These are phyloP conservation scores for Zostera marina DNA, from an alignment of 116 monocot species.

Conservation along the genomic window DNA sequence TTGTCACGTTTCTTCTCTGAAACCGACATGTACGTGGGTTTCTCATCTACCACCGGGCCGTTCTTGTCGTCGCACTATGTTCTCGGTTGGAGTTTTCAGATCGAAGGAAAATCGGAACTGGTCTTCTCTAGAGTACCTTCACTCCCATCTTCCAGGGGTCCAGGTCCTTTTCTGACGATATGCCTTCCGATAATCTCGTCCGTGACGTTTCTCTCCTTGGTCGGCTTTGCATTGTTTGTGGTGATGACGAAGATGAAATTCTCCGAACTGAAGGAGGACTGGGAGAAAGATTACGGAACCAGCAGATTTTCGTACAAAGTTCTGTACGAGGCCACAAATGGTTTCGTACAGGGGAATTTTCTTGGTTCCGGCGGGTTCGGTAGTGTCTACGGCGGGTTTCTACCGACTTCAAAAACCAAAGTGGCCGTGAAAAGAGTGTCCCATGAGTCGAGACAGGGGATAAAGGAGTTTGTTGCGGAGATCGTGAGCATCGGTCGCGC, in stretches of 20 bases:
- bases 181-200: conserved; percentile 4
- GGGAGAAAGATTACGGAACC: conserved; percentile 23
- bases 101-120: conserved; percentile 3
- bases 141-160: not conserved
- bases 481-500: conserved; percentile 29
- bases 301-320: conserved; percentile 32
- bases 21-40: conserved; percentile 20
- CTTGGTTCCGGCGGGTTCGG: conserved; percentile 48
- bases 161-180: not conserved
- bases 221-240: not conserved
- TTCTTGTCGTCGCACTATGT: conserved; percentile 7
- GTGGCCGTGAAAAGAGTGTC: conserved; percentile 38
- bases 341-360: conserved; percentile 14
- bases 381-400: conserved; percentile 24
- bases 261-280: conserved; percentile 32
- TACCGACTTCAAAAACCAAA: conserved; percentile 7
- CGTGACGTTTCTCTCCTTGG: not conserved
- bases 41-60: conserved; percentile 10
- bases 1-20: conserved; percentile 11
- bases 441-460: conserved; percentile 33
- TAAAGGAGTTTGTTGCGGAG: conserved; percentile 33
- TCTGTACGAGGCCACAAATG: conserved; percentile 18
- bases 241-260: conserved; percentile 8
- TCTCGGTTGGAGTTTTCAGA: conserved; percentile 14
- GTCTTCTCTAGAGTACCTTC: conserved; percentile 4